phyloP scores from a whole-genome alignment of 495 filamentous ascomycete genomes.

The Staphylotrichum longicolle region DNA sequence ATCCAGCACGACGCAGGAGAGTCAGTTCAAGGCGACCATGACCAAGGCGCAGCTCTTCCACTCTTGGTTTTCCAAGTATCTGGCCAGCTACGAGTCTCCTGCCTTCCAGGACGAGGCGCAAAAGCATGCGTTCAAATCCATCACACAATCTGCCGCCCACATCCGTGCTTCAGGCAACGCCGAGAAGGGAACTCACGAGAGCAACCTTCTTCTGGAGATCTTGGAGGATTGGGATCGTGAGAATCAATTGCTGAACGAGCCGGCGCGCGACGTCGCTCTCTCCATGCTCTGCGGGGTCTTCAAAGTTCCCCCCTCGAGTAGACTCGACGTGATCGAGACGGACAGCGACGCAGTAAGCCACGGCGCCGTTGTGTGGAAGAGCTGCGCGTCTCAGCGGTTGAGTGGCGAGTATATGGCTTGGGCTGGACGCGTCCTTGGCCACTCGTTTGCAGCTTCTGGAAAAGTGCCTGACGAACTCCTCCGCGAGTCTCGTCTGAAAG shows the following conservation, averaged over 20 bases:
- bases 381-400: constrained; percentile 58
- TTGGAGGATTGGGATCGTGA: constrained; percentile 65
- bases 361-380: constrained; percentile 68
- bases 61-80: constrained; percentile 64
- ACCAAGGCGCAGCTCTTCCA: constrained; percentile 65
- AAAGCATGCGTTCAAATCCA: constrained; percentile 56
- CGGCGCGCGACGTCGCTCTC: constrained; percentile 67
- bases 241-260: constrained; percentile 62
- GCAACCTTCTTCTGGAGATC: constrained; percentile 68
- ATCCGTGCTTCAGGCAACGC: constrained; percentile 59
- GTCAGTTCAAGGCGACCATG: constrained; percentile 67
- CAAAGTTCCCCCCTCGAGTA: constrained; percentile 51
- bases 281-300: constrained; percentile 73
- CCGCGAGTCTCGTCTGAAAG: constrained; percentile 54
- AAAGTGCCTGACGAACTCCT: constrained; percentile 57
- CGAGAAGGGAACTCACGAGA: constrained; percentile 61
- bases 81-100: constrained; percentile 55
- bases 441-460: constrained; percentile 76
- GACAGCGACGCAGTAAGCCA: constrained; percentile 60
- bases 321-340: constrained; percentile 59
- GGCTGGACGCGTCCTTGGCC: constrained; percentile 79
- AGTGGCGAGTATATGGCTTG: constrained; percentile 73
- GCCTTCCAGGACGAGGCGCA: constrained; percentile 46
- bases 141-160: constrained; percentile 61
- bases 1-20: constrained; percentile 70